phyloP scores from a whole-genome alignment of 1,284 basidiomycete genomes.

The Polyporus tsugae region DNA sequence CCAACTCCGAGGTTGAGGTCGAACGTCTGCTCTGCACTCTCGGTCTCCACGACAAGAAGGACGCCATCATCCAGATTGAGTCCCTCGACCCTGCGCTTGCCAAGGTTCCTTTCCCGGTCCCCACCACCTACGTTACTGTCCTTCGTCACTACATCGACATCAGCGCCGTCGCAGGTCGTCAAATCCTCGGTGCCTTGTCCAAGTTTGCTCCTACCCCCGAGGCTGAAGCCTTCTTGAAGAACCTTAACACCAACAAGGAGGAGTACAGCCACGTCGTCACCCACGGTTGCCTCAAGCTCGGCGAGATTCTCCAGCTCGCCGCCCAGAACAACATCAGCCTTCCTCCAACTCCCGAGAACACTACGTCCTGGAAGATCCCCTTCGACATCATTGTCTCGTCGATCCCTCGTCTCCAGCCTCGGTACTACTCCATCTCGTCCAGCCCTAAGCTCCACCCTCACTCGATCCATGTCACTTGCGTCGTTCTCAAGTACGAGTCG shows the following conservation, averaged over 20 bases:
- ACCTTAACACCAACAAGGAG: slow-evolving; percentile 89
- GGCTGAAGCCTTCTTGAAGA: slow-evolving; percentile 79
- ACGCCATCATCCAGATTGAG: slow-evolving; percentile 89
- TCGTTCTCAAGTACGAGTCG: slow-evolving; percentile 92
- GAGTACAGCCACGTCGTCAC: slow-evolving; percentile 81
- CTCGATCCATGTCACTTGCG: slow-evolving; percentile 93
- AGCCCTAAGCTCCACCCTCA: slow-evolving; percentile 92
- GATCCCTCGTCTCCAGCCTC: slow-evolving; percentile 92
- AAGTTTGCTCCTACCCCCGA: slow-evolving; percentile 89
- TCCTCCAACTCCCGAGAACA: slow-evolving; percentile 69
- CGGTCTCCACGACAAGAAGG: slow-evolving; percentile 82
- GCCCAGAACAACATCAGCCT: slow-evolving; percentile 78
- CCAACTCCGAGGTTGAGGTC: slow-evolving; percentile 93
- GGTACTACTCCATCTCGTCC: slow-evolving; percentile 99
- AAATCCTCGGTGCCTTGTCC: slow-evolving; percentile 87
- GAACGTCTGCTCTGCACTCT: slow-evolving; percentile 88
- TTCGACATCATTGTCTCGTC: slow-evolving; percentile 97
- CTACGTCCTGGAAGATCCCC: slow-evolving; percentile 91
- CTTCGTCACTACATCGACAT: slow-evolving; percentile 98
- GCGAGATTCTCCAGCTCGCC: slow-evolving; percentile 90
- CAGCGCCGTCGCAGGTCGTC: slow-evolving; percentile 91
- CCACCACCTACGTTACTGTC: slow-evolving; percentile 94
- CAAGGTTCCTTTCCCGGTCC: slow-evolving; percentile 98
- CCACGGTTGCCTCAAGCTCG: slow-evolving; percentile 88
- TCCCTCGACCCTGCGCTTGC: slow-evolving; percentile 97